Evolutionary conservation across 192 early-diverging fungal genomes (phyloP), one percentile per base, ranked within the genome.

Genomic region (Piromyces finnis): DNA sequence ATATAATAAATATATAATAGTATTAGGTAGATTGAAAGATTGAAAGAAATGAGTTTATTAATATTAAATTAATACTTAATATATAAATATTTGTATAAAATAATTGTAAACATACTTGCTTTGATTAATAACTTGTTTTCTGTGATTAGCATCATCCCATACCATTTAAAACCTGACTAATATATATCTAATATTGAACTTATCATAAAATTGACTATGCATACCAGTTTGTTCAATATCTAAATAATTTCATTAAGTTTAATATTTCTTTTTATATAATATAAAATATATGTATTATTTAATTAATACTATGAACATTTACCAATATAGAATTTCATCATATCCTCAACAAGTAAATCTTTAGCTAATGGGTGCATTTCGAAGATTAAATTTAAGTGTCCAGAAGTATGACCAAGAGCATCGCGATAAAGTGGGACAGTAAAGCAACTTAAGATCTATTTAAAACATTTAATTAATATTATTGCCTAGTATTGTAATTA

Each of bases 171-270:
- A 96, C 93, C 81, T 96, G 94, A 13, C 92, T 92, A 79, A 99
- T 96, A 81, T 93, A 88, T 98, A 98, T 35, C 97, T 92, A 82
- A 96, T 96, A 85, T 94, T 97, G 87, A 98, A 97, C 85, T 99
- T 99, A 85, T 99, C 97, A 83, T 97, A 99, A 82, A 99, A 99
- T 84, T 97, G 96, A 7, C 93, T 92, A 82, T 90, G 90, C 3
- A 91, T 89, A 26, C 97, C 97, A 27, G 96, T 97, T 77, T 95
- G 93, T 84, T 99, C 97, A 13, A 96, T 94, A 81, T 98, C 97
- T 88, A 80, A n/a, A n/a, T n/a, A n/a, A n/a, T n/a, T n/a, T n/a
- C n/a, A n/a, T n/a, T n/a, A n/a, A n/a, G n/a, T n/a, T n/a, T n/a
- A n/a, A n/a, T n/a, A n/a, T n/a, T n/a, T n/a, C n/a, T n/a, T n/a